Percentiles rank a stretch among this genome's conserved stretches.
Evolutionary conservation across 306 rosid genomes (phyloP).

Genomic region (Pterocarpus macrocarpus): DNA sequence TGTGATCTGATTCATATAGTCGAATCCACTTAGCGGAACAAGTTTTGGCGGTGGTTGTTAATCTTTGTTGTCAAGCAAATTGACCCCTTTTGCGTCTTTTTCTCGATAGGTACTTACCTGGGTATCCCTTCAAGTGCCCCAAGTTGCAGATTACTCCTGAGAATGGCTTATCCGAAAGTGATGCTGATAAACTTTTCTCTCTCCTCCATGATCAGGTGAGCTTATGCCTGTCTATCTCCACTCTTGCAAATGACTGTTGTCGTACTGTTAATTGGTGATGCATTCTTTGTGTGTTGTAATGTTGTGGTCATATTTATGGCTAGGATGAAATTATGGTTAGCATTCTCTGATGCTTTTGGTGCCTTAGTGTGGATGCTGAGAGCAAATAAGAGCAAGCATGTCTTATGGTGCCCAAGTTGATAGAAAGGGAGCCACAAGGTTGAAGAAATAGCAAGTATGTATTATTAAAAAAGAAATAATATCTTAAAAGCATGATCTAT

Average conservation of each 20-base stretch:
- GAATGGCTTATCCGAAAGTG: slow-evolving; percentile 69
- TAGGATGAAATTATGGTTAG: slow-evolving; percentile 16
- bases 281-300: slow-evolving; percentile 16
- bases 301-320: slow-evolving; percentile 28
- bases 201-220: slow-evolving; percentile 85
- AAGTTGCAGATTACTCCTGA: slow-evolving; percentile 86
- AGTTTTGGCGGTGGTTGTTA: not conserved
- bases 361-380: not conserved
- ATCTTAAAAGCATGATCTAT: not conserved
- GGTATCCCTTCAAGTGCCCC: slow-evolving; percentile 94
- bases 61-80: not conserved
- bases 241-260: slow-evolving; percentile 36
- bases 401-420: slow-evolving; percentile 5
- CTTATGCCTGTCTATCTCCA: slow-evolving; percentile 9
- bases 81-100: slow-evolving; percentile 17
- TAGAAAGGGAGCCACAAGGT: slow-evolving; percentile 29
- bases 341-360: slow-evolving; percentile 12
- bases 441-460: not conserved
- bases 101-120: slow-evolving; percentile 78
- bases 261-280: slow-evolving; percentile 24
- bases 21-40: too few species aligned
- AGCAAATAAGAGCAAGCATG: not conserved
- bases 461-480: not conserved
- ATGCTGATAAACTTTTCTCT: slow-evolving; percentile 73
- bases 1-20: too few species aligned